Percentiles rank a stretch among this genome's conserved stretches.
phyloP scores from a whole-genome alignment of 768 basidiomycete genomes.

The Tylopilus balloui region DNA sequence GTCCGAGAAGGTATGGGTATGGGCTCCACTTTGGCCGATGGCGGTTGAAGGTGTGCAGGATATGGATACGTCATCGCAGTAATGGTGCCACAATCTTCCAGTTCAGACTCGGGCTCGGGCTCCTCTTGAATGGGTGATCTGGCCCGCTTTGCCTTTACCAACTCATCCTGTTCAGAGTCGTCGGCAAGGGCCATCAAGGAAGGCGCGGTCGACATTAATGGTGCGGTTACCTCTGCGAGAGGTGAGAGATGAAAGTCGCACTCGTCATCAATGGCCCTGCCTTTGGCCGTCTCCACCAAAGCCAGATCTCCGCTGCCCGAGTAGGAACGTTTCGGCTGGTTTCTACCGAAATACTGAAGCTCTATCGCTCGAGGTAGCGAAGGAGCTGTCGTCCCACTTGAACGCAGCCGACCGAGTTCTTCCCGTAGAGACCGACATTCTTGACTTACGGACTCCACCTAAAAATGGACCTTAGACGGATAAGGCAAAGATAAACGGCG shows the following conservation, averaged over 20 bases:
- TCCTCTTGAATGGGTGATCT: conserved; percentile 23
- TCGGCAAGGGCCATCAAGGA: conserved; percentile 29
- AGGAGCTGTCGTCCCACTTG: conserved; percentile 5
- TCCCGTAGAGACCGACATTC: conserved; percentile 29
- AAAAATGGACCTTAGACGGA: conserved; percentile 7
- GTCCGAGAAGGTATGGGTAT: conserved; percentile 31
- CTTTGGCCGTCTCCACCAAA: conserved; percentile 15
- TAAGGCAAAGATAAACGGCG: background rate
- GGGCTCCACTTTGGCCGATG: conserved; percentile 18
- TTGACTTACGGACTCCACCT: conserved; percentile 23
- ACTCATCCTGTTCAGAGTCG: conserved; percentile 28
- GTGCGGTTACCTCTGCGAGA: conserved; percentile 24
- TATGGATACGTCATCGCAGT: conserved; percentile 18
- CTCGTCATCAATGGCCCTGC: conserved; percentile 26
- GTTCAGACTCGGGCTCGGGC: conserved; percentile 23
- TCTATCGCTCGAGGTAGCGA: conserved; percentile 18
- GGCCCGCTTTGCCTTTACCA: conserved; percentile 16
- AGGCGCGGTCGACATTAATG: conserved; percentile 27
- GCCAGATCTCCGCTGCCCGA: conserved; percentile 14
- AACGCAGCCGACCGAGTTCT: conserved; percentile 23
- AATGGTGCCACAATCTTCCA: conserved; percentile 16
- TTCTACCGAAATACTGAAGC: conserved; percentile 22
- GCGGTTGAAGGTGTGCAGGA: conserved; percentile 26
- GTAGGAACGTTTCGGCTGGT: conserved; percentile 20
- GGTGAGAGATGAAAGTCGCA: conserved; percentile 30